Evolutionary conservation across 768 basidiomycete genomes (phyloP).

Genomic region (Lactifluus rugatus): DNA sequence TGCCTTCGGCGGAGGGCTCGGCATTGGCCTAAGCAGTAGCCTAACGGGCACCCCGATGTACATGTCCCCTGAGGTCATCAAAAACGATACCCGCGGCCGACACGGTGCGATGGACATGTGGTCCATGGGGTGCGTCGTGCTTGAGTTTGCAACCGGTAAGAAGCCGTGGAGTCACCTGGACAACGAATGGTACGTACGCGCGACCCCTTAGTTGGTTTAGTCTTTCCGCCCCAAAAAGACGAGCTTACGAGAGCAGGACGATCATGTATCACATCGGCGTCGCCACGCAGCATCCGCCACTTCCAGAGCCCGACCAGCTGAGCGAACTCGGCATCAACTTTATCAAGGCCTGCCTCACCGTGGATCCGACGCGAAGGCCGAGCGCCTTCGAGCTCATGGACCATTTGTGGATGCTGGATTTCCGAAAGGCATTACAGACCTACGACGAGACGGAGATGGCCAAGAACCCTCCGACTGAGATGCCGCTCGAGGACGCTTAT

Average conservation of each 20-base stretch:
- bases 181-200: slow-evolving; percentile 85
- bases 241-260: slow-evolving; percentile 50
- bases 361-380: slow-evolving; percentile 78
- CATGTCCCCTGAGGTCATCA: slow-evolving; percentile 98
- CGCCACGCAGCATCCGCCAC: slow-evolving; percentile 89
- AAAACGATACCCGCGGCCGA: slow-evolving; percentile 79
- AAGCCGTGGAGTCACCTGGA: slow-evolving; percentile 99
- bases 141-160: slow-evolving; percentile 92
- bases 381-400: slow-evolving; percentile 76
- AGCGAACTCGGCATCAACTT: slow-evolving; percentile 86
- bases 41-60: slow-evolving; percentile 99
- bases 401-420: slow-evolving; percentile 84
- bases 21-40: slow-evolving; percentile 59
- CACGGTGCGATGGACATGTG: slow-evolving; percentile 98
- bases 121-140: slow-evolving; percentile 95
- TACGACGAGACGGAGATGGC: slow-evolving; percentile 59
- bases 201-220: too few relatives aligned
- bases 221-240: too few relatives aligned
- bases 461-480: slow-evolving; percentile 36
- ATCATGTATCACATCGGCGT: slow-evolving; percentile 99
- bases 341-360: slow-evolving; percentile 82
- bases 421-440: slow-evolving; percentile 57
- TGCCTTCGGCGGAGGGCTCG: slow-evolving; percentile 23
- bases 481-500: slow-evolving; percentile 40
- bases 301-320: slow-evolving; percentile 86